phyloP scores from a whole-genome alignment of 805 yeast species.

The Cyberlindnera americana region DNA sequence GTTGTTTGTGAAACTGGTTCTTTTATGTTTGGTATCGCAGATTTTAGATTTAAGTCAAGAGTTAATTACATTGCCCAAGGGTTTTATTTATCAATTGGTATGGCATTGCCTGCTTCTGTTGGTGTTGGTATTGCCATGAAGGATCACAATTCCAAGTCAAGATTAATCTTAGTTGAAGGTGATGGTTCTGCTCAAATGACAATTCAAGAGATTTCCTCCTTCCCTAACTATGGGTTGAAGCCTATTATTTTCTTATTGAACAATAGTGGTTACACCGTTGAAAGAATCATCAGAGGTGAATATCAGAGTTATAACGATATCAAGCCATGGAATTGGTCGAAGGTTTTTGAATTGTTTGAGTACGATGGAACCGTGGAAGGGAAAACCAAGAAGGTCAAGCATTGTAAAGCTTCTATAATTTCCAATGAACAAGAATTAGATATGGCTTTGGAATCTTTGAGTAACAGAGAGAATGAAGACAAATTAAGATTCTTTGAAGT shows the following conservation, averaged over 20 bases:
- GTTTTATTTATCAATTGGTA: constrained; percentile 84
- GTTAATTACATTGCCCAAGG: constrained; percentile 58
- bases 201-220: constrained; percentile 73
- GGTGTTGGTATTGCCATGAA: constrained; percentile 75
- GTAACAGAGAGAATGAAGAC: constrained; percentile 27
- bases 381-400: constrained; percentile 25
- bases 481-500: constrained; percentile 56
- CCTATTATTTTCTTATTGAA: constrained; percentile 75
- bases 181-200: constrained; percentile 97
- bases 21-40: constrained; percentile 72
- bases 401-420: constrained; percentile 30
- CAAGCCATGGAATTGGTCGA: constrained; percentile 81
- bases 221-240: constrained; percentile 52
- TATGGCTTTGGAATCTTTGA: constrained; percentile 30
- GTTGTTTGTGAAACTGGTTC: constrained; percentile 84
- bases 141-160: constrained; percentile 46
- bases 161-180: constrained; percentile 76
- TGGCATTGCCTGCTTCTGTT: constrained; percentile 80
- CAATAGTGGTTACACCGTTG: constrained; percentile 88
- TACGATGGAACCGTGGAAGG: constrained; percentile 35
- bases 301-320: constrained; percentile 77
- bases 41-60: constrained; percentile 55
- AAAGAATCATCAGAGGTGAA: constrained; percentile 80
- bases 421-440: constrained; percentile 36
- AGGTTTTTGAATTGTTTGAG: constrained; percentile 55